Conservation (phyloP, 345 rosid species). For the Erodium maritimum region DNA sequence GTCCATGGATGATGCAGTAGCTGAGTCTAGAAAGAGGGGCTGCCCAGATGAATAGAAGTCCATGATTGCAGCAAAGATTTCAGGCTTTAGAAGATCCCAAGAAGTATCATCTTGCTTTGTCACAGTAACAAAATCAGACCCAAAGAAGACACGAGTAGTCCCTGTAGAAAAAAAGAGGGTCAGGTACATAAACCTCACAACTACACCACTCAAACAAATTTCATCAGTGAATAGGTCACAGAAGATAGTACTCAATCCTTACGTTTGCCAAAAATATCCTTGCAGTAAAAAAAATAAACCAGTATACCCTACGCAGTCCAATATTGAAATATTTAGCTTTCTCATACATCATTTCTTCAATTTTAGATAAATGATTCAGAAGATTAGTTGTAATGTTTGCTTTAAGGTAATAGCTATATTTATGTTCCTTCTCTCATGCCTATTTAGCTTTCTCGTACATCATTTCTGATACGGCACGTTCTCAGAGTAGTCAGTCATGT, state of each 20-base stretch:
- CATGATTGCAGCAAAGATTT: slow-evolving; percentile 84
- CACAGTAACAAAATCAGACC: slow-evolving; percentile 81
- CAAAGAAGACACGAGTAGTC: slow-evolving; percentile 68
- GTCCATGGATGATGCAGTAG: slow-evolving; percentile 66
- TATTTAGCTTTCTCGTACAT: no score
- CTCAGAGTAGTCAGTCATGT: no score
- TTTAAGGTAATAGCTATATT: not conserved
- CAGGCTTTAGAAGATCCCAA: slow-evolving; percentile 87
- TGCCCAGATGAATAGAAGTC: slow-evolving; percentile 90
- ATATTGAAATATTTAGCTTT: no score
- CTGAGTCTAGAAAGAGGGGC: slow-evolving; percentile 64
- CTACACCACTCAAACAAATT: not conserved
- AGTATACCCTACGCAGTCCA: no score
- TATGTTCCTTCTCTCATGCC: not conserved
- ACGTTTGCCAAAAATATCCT: no score
- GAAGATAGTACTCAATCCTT: not conserved
- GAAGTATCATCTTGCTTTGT: slow-evolving; percentile 77
- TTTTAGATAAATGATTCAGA: not conserved
- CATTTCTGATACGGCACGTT: no score
- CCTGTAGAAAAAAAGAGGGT: slow-evolving; percentile 33
- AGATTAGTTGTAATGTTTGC: not conserved
- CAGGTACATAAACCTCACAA: not conserved
- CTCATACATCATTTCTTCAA: not conserved
- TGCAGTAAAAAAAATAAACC: no score
- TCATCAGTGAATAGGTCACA: not conserved